Evolutionary conservation across 257 asterid genomes (phyloP).

Genomic region (Hygrophila difformis): DNA sequence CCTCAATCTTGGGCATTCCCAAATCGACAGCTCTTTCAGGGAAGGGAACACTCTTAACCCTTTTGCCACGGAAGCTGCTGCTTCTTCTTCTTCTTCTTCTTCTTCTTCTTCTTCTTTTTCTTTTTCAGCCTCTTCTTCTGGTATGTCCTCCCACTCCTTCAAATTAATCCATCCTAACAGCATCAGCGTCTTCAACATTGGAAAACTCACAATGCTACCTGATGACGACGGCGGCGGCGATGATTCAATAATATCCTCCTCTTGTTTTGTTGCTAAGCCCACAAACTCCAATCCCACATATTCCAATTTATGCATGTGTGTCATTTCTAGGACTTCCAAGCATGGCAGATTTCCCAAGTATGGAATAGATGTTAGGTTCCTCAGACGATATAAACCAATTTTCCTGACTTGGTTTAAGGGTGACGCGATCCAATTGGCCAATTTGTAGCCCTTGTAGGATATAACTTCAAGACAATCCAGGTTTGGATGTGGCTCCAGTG

Average conservation of each 20-base stretch:
- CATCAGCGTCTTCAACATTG: conserved; percentile 16
- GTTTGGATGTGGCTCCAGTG: conserved; percentile 16
- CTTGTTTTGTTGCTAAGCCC: conserved; percentile 11
- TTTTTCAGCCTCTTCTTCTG: background rate
- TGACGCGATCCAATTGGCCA: conserved; percentile 16
- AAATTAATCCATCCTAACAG: conserved; percentile 12
- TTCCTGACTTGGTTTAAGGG: conserved; percentile 10
- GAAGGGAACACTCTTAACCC: background rate
- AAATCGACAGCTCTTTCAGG: background rate
- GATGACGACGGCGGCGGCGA: background rate
- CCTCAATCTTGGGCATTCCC: background rate
- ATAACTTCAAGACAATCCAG: background rate
- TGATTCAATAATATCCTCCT: background rate
- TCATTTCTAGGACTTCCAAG: conserved; percentile 14
- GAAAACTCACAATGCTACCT: conserved; percentile 4
- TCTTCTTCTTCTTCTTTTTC: too few species aligned
- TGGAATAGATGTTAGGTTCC: conserved; percentile 10
- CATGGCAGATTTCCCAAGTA: conserved; percentile 19
- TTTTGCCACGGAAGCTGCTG: too few species aligned
- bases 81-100: too few species aligned
- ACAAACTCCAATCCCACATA: conserved; percentile 14
- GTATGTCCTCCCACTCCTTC: conserved; percentile 24
- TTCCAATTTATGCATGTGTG: conserved; percentile 13
- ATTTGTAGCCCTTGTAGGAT: conserved; percentile 11
- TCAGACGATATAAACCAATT: conserved; percentile 2